Percentiles rank a stretch among this genome's conserved stretches.
These are phyloP conservation scores for Ceratobasidium sp. DNA, from an alignment of 1,284 basidiomycete genomes.

Conservation along the genomic window DNA sequence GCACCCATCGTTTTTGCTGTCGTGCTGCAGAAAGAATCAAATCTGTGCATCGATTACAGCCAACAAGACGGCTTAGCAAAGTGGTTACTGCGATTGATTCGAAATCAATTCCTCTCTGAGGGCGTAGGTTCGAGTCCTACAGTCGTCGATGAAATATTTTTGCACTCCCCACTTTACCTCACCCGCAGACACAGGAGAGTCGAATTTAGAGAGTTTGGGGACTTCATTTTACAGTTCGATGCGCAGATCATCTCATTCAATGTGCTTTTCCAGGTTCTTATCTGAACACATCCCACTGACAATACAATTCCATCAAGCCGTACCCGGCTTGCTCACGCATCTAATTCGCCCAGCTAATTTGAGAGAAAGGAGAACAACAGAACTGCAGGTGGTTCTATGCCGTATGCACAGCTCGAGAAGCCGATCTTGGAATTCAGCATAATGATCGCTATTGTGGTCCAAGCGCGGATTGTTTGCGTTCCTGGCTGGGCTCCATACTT, in stretches of 20 bases:
- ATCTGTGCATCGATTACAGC: too few relatives aligned
- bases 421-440: not conserved
- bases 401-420: constrained; percentile 10
- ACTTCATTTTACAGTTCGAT: too few relatives aligned
- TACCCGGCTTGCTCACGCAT: too few relatives aligned
- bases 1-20: too few relatives aligned
- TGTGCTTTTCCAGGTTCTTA: too few relatives aligned
- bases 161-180: too few relatives aligned
- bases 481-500: not conserved
- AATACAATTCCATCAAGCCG: too few relatives aligned
- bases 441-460: constrained; percentile 9
- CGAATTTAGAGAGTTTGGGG: too few relatives aligned
- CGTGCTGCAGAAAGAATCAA: too few relatives aligned
- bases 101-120: constrained; percentile 66
- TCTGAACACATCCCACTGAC: too few relatives aligned
- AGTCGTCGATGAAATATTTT: constrained; percentile 61
- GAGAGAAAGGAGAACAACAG: constrained; percentile 15
- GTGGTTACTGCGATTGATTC: constrained; percentile 44
- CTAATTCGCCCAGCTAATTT: not conserved
- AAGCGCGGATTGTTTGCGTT: not conserved
- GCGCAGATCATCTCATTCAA: too few relatives aligned
- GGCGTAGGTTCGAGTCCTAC: constrained; percentile 78
- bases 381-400: not conserved
- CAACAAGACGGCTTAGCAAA: constrained; percentile 42
- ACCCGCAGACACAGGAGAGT: too few relatives aligned